These are phyloP conservation scores for Penicillium psychrosexuale DNA, from an alignment of 2,329 filamentous ascomycete genomes.

Conservation along the genomic window DNA sequence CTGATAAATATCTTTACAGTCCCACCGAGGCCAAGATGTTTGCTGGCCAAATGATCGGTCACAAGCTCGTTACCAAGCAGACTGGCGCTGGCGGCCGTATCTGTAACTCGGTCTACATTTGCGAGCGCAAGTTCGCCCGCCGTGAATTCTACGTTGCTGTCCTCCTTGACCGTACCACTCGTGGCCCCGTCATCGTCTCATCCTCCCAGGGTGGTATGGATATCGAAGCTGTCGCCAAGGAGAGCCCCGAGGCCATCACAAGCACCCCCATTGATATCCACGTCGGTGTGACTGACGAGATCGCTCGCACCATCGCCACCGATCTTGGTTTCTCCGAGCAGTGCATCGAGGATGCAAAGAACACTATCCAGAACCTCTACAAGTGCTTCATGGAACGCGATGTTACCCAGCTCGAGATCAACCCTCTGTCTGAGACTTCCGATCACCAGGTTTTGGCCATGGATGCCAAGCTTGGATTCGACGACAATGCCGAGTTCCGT, in stretches of 20 bases:
- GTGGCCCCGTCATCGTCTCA: slow-evolving; percentile 92
- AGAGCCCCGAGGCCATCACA: slow-evolving; percentile 91
- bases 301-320: slow-evolving; percentile 82
- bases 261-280: slow-evolving; percentile 95
- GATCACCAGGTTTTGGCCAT: slow-evolving; percentile 98
- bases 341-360: slow-evolving; percentile 91
- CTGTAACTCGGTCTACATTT: slow-evolving; percentile 98
- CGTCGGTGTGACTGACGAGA: slow-evolving; percentile 89
- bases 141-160: slow-evolving; percentile 99
- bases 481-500: slow-evolving; percentile 98
- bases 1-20: slow-evolving; percentile 37
- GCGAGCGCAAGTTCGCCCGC: slow-evolving; percentile 98
- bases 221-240: slow-evolving; percentile 97
- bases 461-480: slow-evolving; percentile 98
- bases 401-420: slow-evolving; percentile 99
- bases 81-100: slow-evolving; percentile 89
- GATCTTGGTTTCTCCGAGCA: slow-evolving; percentile 97
- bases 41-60: slow-evolving; percentile 98
- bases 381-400: slow-evolving; percentile 98
- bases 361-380: slow-evolving; percentile 98
- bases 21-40: slow-evolving; percentile 95
- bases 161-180: slow-evolving; percentile 91
- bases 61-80: slow-evolving; percentile 99
- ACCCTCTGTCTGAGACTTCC: slow-evolving; percentile 95
- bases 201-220: slow-evolving; percentile 99